These are phyloP conservation scores for Chalciporus sphaerocephalus DNA, from an alignment of 768 basidiomycete species.

Conservation along the genomic window DNA sequence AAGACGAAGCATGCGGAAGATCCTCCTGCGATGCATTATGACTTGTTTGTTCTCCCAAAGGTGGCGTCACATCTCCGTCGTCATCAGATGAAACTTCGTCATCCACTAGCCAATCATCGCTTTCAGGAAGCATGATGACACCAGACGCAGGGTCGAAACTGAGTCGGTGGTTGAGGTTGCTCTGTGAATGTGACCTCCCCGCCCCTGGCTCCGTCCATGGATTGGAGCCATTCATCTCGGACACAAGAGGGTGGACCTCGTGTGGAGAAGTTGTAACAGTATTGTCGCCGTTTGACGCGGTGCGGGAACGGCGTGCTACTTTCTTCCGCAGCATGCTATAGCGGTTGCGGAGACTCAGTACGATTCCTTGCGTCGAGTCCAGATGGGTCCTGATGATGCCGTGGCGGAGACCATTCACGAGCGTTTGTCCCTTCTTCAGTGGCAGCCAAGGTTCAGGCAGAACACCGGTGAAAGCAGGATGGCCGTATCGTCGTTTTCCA, in stretches of 20 bases:
- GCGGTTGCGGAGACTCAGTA: conserved; percentile 75
- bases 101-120: conserved; percentile 58
- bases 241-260: conserved; percentile 21
- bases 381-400: conserved; percentile 35
- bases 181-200: conserved; percentile 21
- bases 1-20: conserved; percentile 10
- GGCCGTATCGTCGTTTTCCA: conserved; percentile 91
- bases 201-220: conserved; percentile 55
- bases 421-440: conserved; percentile 73
- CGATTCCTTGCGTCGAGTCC: conserved; percentile 61
- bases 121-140: conserved; percentile 83
- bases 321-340: conserved; percentile 49
- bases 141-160: conserved; percentile 86
- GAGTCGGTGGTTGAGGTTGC: conserved; percentile 50
- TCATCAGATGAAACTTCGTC: conserved; percentile 47
- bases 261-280: neutral
- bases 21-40: conserved; percentile 23
- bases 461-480: conserved; percentile 90
- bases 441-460: conserved; percentile 95
- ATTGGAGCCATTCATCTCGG: conserved; percentile 37
- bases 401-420: conserved; percentile 49
- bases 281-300: conserved; percentile 7
- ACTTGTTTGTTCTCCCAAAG: conserved; percentile 16
- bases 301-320: conserved; percentile 12
- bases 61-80: conserved; percentile 34